Base-by-base conservation (phyloP, 192 early-diverging fungal species). In the Coemansia sp. region DNA sequence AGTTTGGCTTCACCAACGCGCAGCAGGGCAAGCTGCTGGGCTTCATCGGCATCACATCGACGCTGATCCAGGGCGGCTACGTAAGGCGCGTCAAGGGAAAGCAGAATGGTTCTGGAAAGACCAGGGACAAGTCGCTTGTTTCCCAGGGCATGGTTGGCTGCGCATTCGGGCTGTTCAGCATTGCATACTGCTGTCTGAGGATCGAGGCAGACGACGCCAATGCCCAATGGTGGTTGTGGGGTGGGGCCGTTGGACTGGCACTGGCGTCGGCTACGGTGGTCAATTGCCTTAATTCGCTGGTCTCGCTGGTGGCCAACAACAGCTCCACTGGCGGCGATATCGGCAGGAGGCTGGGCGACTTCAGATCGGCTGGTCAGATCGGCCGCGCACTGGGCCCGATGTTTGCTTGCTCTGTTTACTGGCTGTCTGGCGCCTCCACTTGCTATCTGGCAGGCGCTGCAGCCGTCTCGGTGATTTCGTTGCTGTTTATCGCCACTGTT, bases 231-330 rank as follows among this genome's bases (percentile, higher is more conserved):
- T 68, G 72, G 58, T 63, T 84, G 84, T 94, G 86, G 61, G 67
- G 86, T 42, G 95, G 93, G 6, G 89, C 93, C 0, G 74, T 89
- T n/a, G 91, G 87, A 25, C 79, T 97, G 65, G 92, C 95, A 0
- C 82, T 98, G 47, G 93, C 97, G 0, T 91, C 89, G 59, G 97
- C 94, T 11, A 98, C 97, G 0, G 97, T 98, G 0, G 95, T 96
- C 34, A 97, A 91, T 65, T 90, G 88, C 45, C 72, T 98, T 37
- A 98, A 92, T 47, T 74, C 81, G 19, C 70, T 83, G 50, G 81
- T 79, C 5, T 83, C 81, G 44, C 34, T 82, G 47, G 70, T 62
- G 2, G 74, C 64, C 36, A 23, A 45, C 42, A 37, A 19, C 10
- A 13, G 41, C 37, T 17, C 60, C 41, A 11, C 36, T 25, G 27